These are phyloP conservation scores for Phytophthora tentaculata DNA, from an alignment of 352 stramenopile species.

Conservation along the genomic window DNA sequence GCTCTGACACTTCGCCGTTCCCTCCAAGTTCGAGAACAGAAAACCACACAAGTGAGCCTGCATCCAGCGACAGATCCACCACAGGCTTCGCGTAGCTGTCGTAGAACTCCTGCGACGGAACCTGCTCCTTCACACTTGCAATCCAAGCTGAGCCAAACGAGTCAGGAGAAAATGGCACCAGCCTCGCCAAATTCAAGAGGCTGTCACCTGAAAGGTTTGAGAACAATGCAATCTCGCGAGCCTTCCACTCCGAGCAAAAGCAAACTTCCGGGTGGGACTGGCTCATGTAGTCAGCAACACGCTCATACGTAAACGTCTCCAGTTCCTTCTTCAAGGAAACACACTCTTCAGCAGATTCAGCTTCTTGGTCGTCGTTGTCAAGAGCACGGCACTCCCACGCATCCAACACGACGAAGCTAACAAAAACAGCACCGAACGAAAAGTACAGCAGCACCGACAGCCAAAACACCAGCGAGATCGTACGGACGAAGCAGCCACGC, in stretches of 20 bases:
- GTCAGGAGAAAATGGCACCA: conserved; percentile 55
- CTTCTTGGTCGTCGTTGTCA: conserved; percentile 25
- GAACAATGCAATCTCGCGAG: conserved; percentile 40
- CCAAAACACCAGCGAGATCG: conserved; percentile 40
- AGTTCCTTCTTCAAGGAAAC: conserved; percentile 38
- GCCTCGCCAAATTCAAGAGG: conserved; percentile 32
- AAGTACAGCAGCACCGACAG: conserved; percentile 33
- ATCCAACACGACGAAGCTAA: conserved; percentile 42
- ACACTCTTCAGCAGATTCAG: conserved; percentile 32
- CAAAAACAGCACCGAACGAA: conserved; percentile 33
- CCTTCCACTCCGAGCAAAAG: conserved; percentile 58
- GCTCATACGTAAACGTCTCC: conserved; percentile 39
- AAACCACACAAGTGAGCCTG: conserved; percentile 32
- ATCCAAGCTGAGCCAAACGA: conserved; percentile 41
- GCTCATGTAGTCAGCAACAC: conserved; percentile 31
- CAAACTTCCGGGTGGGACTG: conserved; percentile 42
- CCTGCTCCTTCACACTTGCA: conserved; percentile 37
- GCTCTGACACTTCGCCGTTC: conserved; percentile 7
- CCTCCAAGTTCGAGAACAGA: conserved; percentile 31
- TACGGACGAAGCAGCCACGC: conserved; percentile 36
- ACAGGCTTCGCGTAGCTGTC: conserved; percentile 44
- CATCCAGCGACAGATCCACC: conserved; percentile 36
- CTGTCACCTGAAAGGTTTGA: conserved; percentile 26
- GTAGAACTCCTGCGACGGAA: conserved; percentile 40
- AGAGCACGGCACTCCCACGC: conserved; percentile 37